phyloP scores from a whole-genome alignment of 306 rosid genomes.

The Oxytropis ochrocephala region DNA sequence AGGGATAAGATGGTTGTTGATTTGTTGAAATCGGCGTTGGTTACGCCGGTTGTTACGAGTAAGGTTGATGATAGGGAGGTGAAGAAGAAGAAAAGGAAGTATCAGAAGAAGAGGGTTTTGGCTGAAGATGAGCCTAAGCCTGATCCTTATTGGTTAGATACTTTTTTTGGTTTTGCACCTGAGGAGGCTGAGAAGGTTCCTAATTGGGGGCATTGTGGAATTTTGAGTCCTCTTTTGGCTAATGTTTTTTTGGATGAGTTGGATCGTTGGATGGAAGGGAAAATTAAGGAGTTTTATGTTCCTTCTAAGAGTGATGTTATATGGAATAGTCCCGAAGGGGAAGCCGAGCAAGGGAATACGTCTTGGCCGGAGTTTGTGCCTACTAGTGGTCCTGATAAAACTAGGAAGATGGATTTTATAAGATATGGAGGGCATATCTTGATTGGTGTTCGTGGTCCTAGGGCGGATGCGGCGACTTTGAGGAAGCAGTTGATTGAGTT shows the following conservation, averaged over 20 bases:
- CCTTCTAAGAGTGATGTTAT: constrained; percentile 97
- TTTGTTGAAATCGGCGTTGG: constrained; percentile 65
- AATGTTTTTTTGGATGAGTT: constrained; percentile 80
- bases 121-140: constrained; percentile 98
- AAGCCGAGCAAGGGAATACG: constrained; percentile 84
- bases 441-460: constrained; percentile 85
- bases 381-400: constrained; percentile 96
- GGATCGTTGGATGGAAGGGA: constrained; percentile 94
- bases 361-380: constrained; percentile 99
- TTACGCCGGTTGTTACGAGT: constrained; percentile 59
- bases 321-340: constrained; percentile 82
- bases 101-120: constrained; percentile 87
- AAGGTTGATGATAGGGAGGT: constrained; percentile 43
- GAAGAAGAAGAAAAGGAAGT: constrained; percentile 70
- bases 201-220: constrained; percentile 91
- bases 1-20: constrained; percentile 83
- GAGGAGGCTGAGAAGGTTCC: constrained; percentile 87
- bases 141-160: constrained; percentile 90
- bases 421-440: constrained; percentile 87
- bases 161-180: constrained; percentile 85
- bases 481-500: constrained; percentile 88
- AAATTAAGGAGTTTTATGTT: constrained; percentile 69
- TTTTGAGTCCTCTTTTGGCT: constrained; percentile 75
- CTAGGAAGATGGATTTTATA: constrained; percentile 83
- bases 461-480: constrained; percentile 77